Base-by-base conservation (phyloP, 768 basidiomycete species). In the Paxillus involutus region DNA sequence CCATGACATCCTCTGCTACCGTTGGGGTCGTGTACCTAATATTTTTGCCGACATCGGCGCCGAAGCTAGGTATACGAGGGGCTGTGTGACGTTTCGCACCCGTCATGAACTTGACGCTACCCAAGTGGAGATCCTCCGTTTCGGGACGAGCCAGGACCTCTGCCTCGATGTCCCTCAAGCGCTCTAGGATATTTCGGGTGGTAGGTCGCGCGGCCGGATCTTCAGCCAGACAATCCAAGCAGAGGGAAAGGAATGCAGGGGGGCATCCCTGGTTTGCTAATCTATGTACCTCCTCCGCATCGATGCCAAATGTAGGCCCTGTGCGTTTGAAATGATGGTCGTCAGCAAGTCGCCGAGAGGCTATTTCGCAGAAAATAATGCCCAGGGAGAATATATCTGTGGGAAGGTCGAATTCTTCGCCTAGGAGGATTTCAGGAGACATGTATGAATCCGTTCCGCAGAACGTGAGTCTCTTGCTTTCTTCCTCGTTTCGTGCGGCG, bases 361-460 rank as follows among this genome's bases (percentile, higher is more conserved):
- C 78, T 64, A 99, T 93, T 73, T 99, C 96, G 63, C 91, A 91
- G 65, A 97, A 89, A 56, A 94, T 93, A 63, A 96, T 82, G 0
- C 93, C 95, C 10, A 98, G 82, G 6, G 94, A 95, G 71, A 94
- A 98, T 1, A 97, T 86, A 65, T 99, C 96, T 6, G 96, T 97
- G 4, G 91, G 86, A 6, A 98, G 82, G 68, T 92, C 91, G 60
- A 99, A 99, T 64, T 94, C 90, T 48, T 88, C 83, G 21, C 95
- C 94, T 10, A 92, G 77, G 1, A 96, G 76, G 60, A 98, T 97
- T 68, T 98, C 96, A 0, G 96, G 96, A 3, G 91, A 93, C 96
- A 98, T 98, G 74, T 97, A 96, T 6, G 92, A 89, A 63, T 92
- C 89, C 3, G 89, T 91, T n/a, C 89, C 90, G 56, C 87, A 90